Evolutionary conservation across 257 asterid genomes (phyloP), one percentile per base, ranked within the genome.

Genomic region (Plantago ovata): DNA sequence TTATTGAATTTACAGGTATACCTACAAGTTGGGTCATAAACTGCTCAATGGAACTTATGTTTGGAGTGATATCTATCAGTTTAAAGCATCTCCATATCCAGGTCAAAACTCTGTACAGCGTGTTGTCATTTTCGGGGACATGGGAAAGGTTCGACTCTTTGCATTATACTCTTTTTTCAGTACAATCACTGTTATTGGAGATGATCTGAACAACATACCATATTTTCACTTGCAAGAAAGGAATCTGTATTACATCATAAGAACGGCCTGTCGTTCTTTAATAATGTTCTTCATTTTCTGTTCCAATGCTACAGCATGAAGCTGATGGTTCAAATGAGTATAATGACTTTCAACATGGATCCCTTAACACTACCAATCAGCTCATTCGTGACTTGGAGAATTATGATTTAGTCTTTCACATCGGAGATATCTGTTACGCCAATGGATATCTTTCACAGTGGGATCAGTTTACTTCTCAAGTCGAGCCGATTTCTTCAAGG

Each of bases 251-350:
- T 3, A 3, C 36, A 28, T 28, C 36, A 28, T 28, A 8, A 28
- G 36, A 28, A 28, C 36, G 36, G 36, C 6, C 7, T 8, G 7
- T 3, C 7, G 36, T 28, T 28, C 36, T 28, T 28, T 28, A 28
- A 28, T 28, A 28, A 3, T 28, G 6, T 13, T 14, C 18, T 49
- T 19, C 14, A 18, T 9, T 39, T 42, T 46, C 13, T 36, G 3
- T 14, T 20, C 51, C 10, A 7, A 23, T 19, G 49, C 10, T 67
- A 67, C 83, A 89, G 97, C 95, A 75, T 63, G 99, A 93, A 70
- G 88, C 75, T 46, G 99, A 89, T 76, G 99, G 99, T 63, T 93
- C 99, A 23, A 89, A 86, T 11, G 98, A 82, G 73, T 82, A 90
- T 10, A 87, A 84, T 61, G 76, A 84, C 62, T 87, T 67, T 64